Evolutionary conservation across 768 basidiomycete species (phyloP), one percentile per base, ranked within the genome.

Genomic region (Exsudoporus frostii): DNA sequence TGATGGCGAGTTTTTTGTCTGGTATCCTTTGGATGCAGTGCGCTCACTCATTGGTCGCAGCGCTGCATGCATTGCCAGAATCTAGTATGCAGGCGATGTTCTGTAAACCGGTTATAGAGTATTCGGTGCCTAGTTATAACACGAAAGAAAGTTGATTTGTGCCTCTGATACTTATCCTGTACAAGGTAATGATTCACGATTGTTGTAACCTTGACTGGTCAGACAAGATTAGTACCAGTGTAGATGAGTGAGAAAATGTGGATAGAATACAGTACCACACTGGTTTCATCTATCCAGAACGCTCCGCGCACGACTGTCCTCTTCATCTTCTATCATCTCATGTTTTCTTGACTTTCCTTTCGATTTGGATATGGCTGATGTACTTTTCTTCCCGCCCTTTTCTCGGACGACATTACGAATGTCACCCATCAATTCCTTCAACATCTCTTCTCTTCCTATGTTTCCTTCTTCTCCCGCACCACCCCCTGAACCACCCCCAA

Each of bases 1-100:
- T 85, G 42, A 65, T 80, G 71, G 84, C 84, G 51, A 55, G 78
- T 61, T 13, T 11, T 24, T 27, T 19, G 2, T 24, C n/a, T 27
- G 8, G 17, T 29, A 2, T 45, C 4, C 15, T 5, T 14, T 10
- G 15, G 1, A 29, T n/a, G 5, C 1, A 1, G 9, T 15, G 8
- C 27, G 11, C 48, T 51, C 38, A 65, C 52, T 24, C 7, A 9
- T 45, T 19, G 47, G 11, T 37, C n/a, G 7, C 27, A 68, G 66
- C 54, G 65, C 7, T 70, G 68, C 39, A 34, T 11, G 1, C 19
- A 43, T 30, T 68, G 65, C 42, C 68, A 69, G 50, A 29, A 45
- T 20, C 39, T 69, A 1, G 63, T 32, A 3, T 69, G 63, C 51
- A 67, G 47, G 51, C 49, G 68, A 7, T 70, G 66, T 50, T 67